Conservation (phyloP, 2,329 filamentous ascomycete species). For the Fusarium guadeloupense region DNA sequence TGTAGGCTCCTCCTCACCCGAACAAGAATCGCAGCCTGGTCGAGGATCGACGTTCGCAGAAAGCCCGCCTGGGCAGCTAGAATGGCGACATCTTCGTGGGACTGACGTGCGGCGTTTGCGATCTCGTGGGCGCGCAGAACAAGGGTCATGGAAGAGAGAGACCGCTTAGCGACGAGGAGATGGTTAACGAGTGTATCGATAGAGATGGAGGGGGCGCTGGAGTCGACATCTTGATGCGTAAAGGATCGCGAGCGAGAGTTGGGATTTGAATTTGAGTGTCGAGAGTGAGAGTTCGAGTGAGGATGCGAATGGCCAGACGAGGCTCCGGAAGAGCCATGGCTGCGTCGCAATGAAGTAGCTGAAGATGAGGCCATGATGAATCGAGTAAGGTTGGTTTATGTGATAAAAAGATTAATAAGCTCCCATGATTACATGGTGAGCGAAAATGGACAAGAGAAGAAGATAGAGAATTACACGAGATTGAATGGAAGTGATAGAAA, state of each 20-base stretch:
- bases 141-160: slow-evolving; percentile 82
- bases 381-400: background rate
- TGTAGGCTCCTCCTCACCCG: slow-evolving; percentile 62
- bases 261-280: slow-evolving; percentile 35
- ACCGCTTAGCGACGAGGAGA: slow-evolving; percentile 87
- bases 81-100: slow-evolving; percentile 81
- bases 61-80: slow-evolving; percentile 76
- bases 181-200: slow-evolving; percentile 85
- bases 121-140: slow-evolving; percentile 90
- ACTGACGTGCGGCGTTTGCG: slow-evolving; percentile 76
- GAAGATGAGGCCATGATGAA: slow-evolving; percentile 50
- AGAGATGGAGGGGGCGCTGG: slow-evolving; percentile 39
- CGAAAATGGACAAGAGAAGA: slow-evolving; percentile 5
- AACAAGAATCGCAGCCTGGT: slow-evolving; percentile 63
- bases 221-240: slow-evolving; percentile 33
- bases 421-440: slow-evolving; percentile 40
- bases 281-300: slow-evolving; percentile 43
- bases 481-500: slow-evolving; percentile 12
- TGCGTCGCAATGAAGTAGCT: slow-evolving; percentile 48
- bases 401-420: slow-evolving; percentile 6
- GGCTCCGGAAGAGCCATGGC: slow-evolving; percentile 49
- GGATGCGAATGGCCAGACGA: slow-evolving; percentile 47
- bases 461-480: slow-evolving; percentile 7
- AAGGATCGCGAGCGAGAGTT: slow-evolving; percentile 30
- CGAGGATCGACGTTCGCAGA: slow-evolving; percentile 67